A percentile compares a stretch with the other conserved stretches of the same genome.
Conservation (phyloP, 257 asterid genomes). For the Hygrophila difformis region DNA sequence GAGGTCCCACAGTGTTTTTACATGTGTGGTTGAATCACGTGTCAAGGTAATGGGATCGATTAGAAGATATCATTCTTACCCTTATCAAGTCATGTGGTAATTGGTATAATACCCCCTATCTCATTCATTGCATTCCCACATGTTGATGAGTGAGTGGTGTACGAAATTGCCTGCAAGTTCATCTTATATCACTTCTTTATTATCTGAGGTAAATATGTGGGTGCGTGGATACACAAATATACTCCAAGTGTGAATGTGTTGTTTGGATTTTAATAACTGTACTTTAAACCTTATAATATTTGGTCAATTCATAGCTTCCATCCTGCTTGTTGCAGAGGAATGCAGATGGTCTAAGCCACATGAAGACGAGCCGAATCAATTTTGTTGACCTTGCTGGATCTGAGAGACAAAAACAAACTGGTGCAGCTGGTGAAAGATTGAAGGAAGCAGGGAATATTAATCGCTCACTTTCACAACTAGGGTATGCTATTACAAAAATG, state of each 20-base stretch:
- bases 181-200: slow-evolving; percentile 5
- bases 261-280: neutral
- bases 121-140: slow-evolving; percentile 6
- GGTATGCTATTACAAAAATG: slow-evolving; percentile 37
- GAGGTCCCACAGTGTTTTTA: slow-evolving; percentile 96
- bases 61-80: slow-evolving; percentile 1
- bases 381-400: slow-evolving; percentile 99
- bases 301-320: slow-evolving; percentile 12
- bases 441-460: slow-evolving; percentile 98
- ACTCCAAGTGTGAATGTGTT: neutral
- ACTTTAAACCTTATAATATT: slow-evolving; percentile 10
- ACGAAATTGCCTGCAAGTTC: slow-evolving; percentile 4
- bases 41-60: slow-evolving; percentile 58
- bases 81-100: neutral
- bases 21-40: slow-evolving; percentile 96
- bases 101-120: too few species aligned
- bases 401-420: slow-evolving; percentile 95
- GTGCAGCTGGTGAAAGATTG: slow-evolving; percentile 99
- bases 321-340: slow-evolving; percentile 46
- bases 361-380: slow-evolving; percentile 86
- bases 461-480: slow-evolving; percentile 95
- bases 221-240: neutral
- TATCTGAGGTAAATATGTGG: slow-evolving; percentile 1
- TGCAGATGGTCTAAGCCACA: slow-evolving; percentile 74
- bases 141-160: slow-evolving; percentile 13